Evolutionary conservation across 176 grass and related monocot species (phyloP), one percentile per base, ranked within the genome.

Genomic region (Pontederia crassipes): DNA sequence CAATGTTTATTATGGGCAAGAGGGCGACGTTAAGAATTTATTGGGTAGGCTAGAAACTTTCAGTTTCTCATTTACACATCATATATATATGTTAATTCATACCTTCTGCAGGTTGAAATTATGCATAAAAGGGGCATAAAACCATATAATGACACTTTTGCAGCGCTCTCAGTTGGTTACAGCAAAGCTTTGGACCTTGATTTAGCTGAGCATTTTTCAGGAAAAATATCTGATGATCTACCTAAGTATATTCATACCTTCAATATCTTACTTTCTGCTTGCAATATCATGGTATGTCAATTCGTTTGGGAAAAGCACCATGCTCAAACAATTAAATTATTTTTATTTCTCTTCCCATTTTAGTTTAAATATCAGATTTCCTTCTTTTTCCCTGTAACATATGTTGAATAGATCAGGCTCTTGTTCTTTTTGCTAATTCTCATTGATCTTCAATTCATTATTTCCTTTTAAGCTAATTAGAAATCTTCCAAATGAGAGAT

Each of bases 221-320:
- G 69, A 72, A 87, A 68, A 75, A 80, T 90, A 65, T 90, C 81
- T 66, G 45, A 80, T 59, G 66, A 71, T 26, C 69, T 57, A 82
- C 78, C 35, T 5, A 82, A 90, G 58, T 59, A 84, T 53, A 78
- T 72, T 32, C 59, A 13, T 80, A 54, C 66, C 46, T 80, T 80
- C 71, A 85, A 96, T 28, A 51, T 73, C 72, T 80, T 96, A 61
- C 72, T 96, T 75, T 70, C 70, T 67, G 78, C 83, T 17, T 96
- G 91, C 27, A 24, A 69, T 46, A 81, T 84, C 58, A 82, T 71
- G 91, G 91, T 96, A 87, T 81, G 59, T 47, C 27, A 63, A 27
- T 46, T 60, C 54, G 58, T 62, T 32, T 49, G 29, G 10, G 2
- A 45, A 58, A 58, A 27, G 29, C 16, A 12, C 45, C 12, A 15